phyloP scores from a whole-genome alignment of 306 rosid species.

The Leucaena leucocephala region DNA sequence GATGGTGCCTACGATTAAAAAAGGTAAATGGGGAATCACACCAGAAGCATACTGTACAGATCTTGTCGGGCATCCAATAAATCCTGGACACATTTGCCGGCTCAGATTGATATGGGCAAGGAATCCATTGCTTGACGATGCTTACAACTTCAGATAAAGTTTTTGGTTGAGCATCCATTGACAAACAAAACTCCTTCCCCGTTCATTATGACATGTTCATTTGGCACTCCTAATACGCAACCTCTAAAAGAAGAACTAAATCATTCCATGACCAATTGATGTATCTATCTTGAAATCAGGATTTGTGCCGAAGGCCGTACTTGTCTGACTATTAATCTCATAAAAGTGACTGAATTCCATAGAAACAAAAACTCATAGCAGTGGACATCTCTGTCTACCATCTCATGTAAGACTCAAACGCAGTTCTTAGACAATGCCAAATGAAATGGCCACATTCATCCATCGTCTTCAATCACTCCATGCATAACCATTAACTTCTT shows the following conservation, averaged over 20 bases:
- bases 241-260: neutral
- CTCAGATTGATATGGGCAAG: slow-evolving; percentile 35
- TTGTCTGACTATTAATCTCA: neutral
- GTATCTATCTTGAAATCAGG: neutral
- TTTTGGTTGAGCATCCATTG: slow-evolving; percentile 8
- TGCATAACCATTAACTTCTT: neutral
- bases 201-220: neutral
- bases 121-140: slow-evolving; percentile 10
- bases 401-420: neutral
- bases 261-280: neutral
- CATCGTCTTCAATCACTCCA: neutral
- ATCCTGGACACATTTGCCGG: slow-evolving; percentile 55
- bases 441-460: neutral
- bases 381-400: neutral
- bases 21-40: slow-evolving; percentile 35
- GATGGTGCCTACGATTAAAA: slow-evolving; percentile 66
- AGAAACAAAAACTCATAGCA: neutral
- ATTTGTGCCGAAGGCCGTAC: neutral
- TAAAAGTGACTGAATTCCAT: too few relatives aligned
- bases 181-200: neutral
- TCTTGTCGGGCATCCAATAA: slow-evolving; percentile 71
- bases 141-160: slow-evolving; percentile 14
- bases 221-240: neutral
- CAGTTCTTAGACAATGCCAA: neutral
- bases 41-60: neutral